These are phyloP conservation scores for Vachellia collinsii DNA, from an alignment of 306 rosid species.

Conservation along the genomic window DNA sequence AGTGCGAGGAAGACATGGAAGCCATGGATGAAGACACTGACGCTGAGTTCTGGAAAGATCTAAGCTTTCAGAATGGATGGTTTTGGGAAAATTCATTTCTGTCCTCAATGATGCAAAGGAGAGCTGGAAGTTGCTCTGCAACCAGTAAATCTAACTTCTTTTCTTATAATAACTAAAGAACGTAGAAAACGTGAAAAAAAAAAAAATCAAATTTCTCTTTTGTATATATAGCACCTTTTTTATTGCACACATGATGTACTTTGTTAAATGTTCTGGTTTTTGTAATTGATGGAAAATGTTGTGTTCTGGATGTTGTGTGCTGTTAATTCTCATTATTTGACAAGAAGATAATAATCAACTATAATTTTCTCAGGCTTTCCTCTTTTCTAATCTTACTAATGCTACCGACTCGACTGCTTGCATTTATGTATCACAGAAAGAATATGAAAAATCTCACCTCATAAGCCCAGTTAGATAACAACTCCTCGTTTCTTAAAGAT, in stretches of 20 bases:
- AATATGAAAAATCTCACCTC: background rate
- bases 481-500: background rate
- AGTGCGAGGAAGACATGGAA: background rate
- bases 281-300: background rate
- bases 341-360: too few relatives aligned
- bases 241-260: too few relatives aligned
- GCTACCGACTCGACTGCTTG: too few relatives aligned
- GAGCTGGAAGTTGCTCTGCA: conserved; percentile 29
- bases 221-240: too few relatives aligned
- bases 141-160: background rate
- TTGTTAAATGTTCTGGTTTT: background rate
- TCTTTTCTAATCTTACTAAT: too few relatives aligned
- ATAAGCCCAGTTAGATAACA: background rate
- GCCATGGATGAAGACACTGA: conserved; percentile 1
- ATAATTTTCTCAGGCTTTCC: too few relatives aligned
- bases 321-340: too few relatives aligned
- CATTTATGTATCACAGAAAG: too few relatives aligned
- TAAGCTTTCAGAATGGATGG: conserved; percentile 12
- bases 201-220: background rate
- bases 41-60: background rate
- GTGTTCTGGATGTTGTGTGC: background rate
- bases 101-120: background rate
- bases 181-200: background rate
- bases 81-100: conserved; percentile 10
- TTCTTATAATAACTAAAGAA: background rate